phyloP scores from a whole-genome alignment of 2,329 filamentous ascomycete species.

The Colletotrichum limetticola region DNA sequence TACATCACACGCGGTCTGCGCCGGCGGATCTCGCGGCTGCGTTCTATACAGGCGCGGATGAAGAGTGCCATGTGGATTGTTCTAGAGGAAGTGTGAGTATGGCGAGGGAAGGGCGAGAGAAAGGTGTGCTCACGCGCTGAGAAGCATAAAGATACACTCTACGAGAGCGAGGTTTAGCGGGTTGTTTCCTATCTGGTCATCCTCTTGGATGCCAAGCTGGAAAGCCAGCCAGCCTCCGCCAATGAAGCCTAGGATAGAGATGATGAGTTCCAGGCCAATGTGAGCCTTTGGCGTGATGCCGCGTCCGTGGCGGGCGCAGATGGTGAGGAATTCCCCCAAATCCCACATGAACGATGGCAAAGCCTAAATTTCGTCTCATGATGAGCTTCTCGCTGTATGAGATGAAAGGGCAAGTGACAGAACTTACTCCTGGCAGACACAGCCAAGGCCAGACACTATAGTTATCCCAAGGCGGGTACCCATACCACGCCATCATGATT shows the following conservation, averaged over 20 bases:
- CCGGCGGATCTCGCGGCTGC: constrained; percentile 31
- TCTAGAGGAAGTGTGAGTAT: constrained; percentile 14
- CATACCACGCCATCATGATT: constrained; percentile 9
- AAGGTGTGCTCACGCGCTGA: constrained; percentile 1
- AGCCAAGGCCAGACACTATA: background rate
- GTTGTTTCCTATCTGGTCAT: too few relatives aligned
- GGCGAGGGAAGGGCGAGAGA: background rate
- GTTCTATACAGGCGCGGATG: constrained; percentile 42
- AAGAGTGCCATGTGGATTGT: constrained; percentile 40
- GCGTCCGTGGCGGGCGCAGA: constrained; percentile 38
- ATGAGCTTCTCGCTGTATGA: background rate
- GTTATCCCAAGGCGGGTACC: background rate
- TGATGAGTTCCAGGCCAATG: constrained; percentile 40
- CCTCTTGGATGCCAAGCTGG: background rate
- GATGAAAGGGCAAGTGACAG: background rate
- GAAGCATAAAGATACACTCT: constrained; percentile 6
- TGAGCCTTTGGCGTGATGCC: constrained; percentile 42
- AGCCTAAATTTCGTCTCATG: constrained; percentile 12
- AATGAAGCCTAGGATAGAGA: constrained; percentile 29
- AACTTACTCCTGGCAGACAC: constrained; percentile 11
- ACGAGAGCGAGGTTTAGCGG: background rate
- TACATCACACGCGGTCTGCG: constrained; percentile 38
- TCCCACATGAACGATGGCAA: constrained; percentile 38
- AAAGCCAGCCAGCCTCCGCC: background rate
- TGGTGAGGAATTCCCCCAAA: constrained; percentile 39